Evolutionary conservation across 164 flowering plant genomes (phyloP).

Genomic region (Santalum album): DNA sequence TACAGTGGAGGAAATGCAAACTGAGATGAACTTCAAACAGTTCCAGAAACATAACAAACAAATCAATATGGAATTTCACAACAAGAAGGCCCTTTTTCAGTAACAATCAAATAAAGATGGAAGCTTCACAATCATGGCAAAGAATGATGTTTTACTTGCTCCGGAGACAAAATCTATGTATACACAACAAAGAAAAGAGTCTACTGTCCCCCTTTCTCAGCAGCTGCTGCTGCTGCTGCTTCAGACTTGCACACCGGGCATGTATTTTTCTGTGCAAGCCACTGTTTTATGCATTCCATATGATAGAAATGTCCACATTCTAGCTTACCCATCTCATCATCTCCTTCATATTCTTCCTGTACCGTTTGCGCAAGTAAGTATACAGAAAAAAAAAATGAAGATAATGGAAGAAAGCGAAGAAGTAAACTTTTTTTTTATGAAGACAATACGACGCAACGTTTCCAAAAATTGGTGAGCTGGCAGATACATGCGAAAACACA

Average conservation of each 20-base stretch:
- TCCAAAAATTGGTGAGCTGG: no score
- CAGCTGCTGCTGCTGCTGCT: slow-evolving; percentile 17
- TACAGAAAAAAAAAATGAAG: no score
- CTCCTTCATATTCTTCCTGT: slow-evolving; percentile 39
- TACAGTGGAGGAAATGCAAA: no score
- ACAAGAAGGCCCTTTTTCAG: slow-evolving; percentile 6
- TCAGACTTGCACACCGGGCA: slow-evolving; percentile 41
- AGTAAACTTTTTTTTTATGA: no score
- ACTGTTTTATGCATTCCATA: slow-evolving; percentile 33
- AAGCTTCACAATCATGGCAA: slow-evolving; percentile 18
- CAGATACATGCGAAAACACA: no score
- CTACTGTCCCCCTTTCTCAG: slow-evolving; percentile 7
- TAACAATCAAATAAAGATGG: background rate
- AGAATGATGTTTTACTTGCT: slow-evolving; percentile 11
- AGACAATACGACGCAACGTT: no score
- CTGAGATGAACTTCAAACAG: no score
- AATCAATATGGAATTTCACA: background rate
- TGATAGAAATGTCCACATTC: slow-evolving; percentile 24
- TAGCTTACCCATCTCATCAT: slow-evolving; percentile 34
- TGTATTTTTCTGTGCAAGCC: slow-evolving; percentile 33
- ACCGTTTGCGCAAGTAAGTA: background rate
- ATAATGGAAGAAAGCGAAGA: no score
- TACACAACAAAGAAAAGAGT: background rate
- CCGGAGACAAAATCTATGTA: slow-evolving; percentile 20
- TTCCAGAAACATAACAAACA: no score